A percentile compares a stretch with the other conserved stretches of the same genome.
These are phyloP conservation scores for Atractiella rhizophila DNA, from an alignment of 768 basidiomycete genomes.

Conservation along the genomic window DNA sequence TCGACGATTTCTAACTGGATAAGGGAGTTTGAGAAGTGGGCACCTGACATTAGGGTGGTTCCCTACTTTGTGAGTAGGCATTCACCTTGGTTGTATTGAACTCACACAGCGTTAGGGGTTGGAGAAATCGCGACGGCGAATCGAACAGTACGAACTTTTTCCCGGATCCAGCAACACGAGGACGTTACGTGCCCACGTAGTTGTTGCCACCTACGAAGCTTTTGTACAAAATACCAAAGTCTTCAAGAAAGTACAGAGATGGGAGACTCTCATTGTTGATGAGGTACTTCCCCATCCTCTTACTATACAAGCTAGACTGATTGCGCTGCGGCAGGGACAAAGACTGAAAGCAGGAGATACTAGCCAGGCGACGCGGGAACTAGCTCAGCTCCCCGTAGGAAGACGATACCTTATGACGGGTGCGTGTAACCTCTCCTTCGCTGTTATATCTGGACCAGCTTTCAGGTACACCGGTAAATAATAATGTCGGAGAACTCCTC, in stretches of 20 bases:
- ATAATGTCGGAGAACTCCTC: slow-evolving; percentile 87
- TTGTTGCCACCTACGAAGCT: slow-evolving; percentile 73
- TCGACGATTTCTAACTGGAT: slow-evolving; percentile 77
- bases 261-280: slow-evolving; percentile 84
- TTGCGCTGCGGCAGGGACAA: too few relatives aligned
- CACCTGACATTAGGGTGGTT: slow-evolving; percentile 38
- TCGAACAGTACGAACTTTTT: slow-evolving; percentile 5
- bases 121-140: not conserved
- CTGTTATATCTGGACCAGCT: slow-evolving; percentile 47
- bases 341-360: slow-evolving; percentile 52
- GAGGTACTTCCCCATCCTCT: too few relatives aligned
- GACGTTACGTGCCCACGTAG: slow-evolving; percentile 39
- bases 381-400: not conserved
- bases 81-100: too few relatives aligned
- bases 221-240: slow-evolving; percentile 38
- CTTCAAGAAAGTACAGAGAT: slow-evolving; percentile 59
- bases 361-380: slow-evolving; percentile 1
- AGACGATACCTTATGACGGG: slow-evolving; percentile 31
- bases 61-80: slow-evolving; percentile 23
- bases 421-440: slow-evolving; percentile 50
- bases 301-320: too few relatives aligned
- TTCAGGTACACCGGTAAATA: slow-evolving; percentile 59
- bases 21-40: slow-evolving; percentile 67
- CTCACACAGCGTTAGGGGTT: slow-evolving; percentile 1
- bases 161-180: slow-evolving; percentile 1